Conservation (phyloP, 1,139 yeast species). For the Pneumocystis wakefieldiae region DNA sequence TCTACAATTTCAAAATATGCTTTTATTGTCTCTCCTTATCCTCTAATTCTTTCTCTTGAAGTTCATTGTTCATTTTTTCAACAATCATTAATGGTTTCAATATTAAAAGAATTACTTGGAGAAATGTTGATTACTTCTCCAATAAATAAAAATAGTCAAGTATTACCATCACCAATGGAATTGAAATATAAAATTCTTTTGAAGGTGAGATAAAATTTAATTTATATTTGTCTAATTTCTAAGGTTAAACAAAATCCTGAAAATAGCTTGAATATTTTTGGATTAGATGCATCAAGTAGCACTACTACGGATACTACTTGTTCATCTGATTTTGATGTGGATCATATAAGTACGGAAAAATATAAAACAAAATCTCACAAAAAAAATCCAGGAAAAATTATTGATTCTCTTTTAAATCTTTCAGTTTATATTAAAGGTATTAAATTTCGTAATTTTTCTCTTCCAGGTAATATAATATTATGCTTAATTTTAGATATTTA, state of each 20-base stretch:
- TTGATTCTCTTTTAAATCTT: constrained; percentile 41
- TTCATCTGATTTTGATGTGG: constrained; percentile 17
- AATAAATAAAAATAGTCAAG: constrained; percentile 8
- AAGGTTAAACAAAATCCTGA: background rate
- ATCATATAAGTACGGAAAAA: constrained; percentile 24
- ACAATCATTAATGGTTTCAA: constrained; percentile 43
- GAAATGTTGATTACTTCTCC: constrained; percentile 40
- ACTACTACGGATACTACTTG: constrained; percentile 34
- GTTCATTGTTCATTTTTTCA: constrained; percentile 55
- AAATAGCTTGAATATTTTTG: background rate
- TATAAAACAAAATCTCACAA: constrained; percentile 5
- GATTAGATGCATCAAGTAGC: constrained; percentile 17
- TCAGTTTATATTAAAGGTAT: constrained; percentile 59
- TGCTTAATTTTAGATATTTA: background rate
- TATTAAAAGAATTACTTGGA: constrained; percentile 43
- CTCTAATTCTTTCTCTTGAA: constrained; percentile 77
- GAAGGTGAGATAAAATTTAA: constrained; percentile 44
- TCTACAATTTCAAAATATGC: constrained; percentile 67
- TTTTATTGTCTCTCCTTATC: constrained; percentile 68
- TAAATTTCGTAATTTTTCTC: constrained; percentile 65
- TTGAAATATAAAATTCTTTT: constrained; percentile 55
- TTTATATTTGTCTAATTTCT: background rate
- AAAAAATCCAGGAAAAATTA: constrained; percentile 21
- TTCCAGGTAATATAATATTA: constrained; percentile 31
- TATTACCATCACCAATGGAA: constrained; percentile 58